These are phyloP conservation scores for Scutellaria baicalensis DNA, from an alignment of 257 asterid genomes.

Conservation along the genomic window DNA sequence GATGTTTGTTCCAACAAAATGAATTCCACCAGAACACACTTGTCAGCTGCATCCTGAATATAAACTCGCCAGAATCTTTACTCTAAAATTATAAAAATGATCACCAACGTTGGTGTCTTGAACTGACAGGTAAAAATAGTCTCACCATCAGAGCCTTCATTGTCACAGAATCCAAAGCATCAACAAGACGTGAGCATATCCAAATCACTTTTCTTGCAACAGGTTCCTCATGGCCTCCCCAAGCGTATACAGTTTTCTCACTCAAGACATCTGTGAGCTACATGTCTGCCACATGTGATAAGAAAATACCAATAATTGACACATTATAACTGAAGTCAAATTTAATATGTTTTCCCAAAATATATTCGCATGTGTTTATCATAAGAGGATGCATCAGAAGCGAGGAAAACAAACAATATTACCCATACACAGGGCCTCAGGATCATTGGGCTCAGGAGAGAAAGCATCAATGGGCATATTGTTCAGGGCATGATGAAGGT, in stretches of 20 bases:
- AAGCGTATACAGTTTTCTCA: constrained; percentile 45
- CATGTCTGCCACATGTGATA: constrained; percentile 40
- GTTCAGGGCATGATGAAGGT: constrained; percentile 81
- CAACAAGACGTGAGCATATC: constrained; percentile 48
- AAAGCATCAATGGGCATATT: constrained; percentile 70
- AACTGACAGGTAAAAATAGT: constrained; percentile 15
- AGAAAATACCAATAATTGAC: constrained; percentile 3
- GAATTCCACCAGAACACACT: constrained; percentile 59
- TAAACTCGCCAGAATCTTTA: constrained; percentile 19
- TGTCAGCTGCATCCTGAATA: constrained; percentile 74
- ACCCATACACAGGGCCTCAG: constrained; percentile 40
- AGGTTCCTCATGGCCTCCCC: constrained; percentile 43
- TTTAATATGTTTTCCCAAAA: not conserved
- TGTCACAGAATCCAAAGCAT: constrained; percentile 45
- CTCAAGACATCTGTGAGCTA: constrained; percentile 57
- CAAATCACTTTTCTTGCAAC: constrained; percentile 55
- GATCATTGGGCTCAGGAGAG: constrained; percentile 36
- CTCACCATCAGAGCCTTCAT: constrained; percentile 67
- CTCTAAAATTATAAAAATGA: not conserved
- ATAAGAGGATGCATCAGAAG: not conserved
- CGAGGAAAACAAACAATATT: constrained; percentile 2
- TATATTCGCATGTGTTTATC: not conserved
- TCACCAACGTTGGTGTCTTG: constrained; percentile 11
- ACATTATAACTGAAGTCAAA: constrained; percentile 2
- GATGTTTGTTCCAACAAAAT: constrained; percentile 56